Conservation (phyloP, 495 filamentous ascomycete genomes). For the Filosporella fistucella region DNA sequence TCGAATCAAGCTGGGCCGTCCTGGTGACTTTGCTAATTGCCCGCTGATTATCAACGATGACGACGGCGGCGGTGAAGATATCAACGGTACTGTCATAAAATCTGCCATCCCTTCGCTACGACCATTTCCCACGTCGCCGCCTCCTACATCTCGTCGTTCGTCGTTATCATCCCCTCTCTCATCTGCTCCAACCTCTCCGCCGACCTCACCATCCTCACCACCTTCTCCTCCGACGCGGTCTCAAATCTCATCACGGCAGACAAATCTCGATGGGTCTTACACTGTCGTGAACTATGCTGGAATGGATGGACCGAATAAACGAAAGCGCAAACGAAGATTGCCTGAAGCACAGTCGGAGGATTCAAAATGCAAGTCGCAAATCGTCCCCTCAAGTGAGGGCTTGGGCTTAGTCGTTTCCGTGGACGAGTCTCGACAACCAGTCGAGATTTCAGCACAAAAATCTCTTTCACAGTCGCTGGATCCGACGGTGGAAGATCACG, state of each 20-base stretch:
- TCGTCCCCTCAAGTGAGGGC: no score
- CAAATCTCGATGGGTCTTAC: conserved; percentile 11
- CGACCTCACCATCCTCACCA: conserved; percentile 6
- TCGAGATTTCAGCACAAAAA: no score
- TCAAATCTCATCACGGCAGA: conserved; percentile 12
- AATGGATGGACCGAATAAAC: conserved; percentile 8
- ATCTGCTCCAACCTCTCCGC: conserved; percentile 4
- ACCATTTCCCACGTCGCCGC: conserved; percentile 9
- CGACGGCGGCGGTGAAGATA: conserved; percentile 10
- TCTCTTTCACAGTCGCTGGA: no score
- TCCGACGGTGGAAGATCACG: no score
- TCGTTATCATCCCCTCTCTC: conserved; percentile 11
- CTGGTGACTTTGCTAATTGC: conserved; percentile 12
- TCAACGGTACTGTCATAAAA: conserved; percentile 11
- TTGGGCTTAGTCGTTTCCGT: no score
- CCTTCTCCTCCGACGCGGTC: conserved; percentile 3
- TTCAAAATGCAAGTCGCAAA: no score
- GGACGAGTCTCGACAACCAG: no score
- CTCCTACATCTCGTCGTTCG: conserved; percentile 4
- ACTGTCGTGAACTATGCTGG: conserved; percentile 4
- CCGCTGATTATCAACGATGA: conserved; percentile 7
- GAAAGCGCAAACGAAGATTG: conserved; percentile 10
- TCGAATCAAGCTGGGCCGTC: conserved; percentile 12
- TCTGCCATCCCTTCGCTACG: conserved; percentile 12
- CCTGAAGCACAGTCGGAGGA: no score